These are phyloP conservation scores for Coprinopsis sp. DNA, from an alignment of 768 basidiomycete genomes.

Conservation along the genomic window DNA sequence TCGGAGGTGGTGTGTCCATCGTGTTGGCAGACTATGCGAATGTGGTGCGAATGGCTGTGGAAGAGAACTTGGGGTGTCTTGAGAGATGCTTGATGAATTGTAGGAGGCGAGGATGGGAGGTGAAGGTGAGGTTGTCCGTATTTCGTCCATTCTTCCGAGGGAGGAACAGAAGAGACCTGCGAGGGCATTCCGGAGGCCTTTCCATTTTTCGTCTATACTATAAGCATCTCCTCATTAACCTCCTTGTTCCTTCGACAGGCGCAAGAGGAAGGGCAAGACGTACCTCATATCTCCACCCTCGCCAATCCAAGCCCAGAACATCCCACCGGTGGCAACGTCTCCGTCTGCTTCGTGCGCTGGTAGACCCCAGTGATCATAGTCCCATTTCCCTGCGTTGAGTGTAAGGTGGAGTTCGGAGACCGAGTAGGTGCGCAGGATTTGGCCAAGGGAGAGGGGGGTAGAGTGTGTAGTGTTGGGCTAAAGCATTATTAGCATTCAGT, in stretches of 20 bases:
- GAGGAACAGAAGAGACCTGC: slow-evolving; percentile 95
- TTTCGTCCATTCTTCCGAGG: slow-evolving; percentile 69
- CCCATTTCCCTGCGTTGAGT: slow-evolving; percentile 90
- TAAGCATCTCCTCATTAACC: slow-evolving; percentile 8
- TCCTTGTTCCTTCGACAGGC: too few species aligned
- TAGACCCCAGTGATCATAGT: slow-evolving; percentile 78
- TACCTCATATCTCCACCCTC: slow-evolving; percentile 51
- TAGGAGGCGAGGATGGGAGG: too few species aligned
- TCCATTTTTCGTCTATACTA: slow-evolving; percentile 78
- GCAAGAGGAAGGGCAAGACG: too few species aligned
- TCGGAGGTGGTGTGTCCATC: slow-evolving; percentile 51
- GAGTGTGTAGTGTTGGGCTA: slow-evolving; percentile 82
- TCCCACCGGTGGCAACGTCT: slow-evolving; percentile 80
- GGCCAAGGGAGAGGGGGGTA: slow-evolving; percentile 86
- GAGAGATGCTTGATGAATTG: slow-evolving; percentile 57
- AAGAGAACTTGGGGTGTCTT: slow-evolving; percentile 54
- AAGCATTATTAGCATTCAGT: neutral
- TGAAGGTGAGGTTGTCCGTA: slow-evolving; percentile 68
- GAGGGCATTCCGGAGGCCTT: slow-evolving; percentile 79
- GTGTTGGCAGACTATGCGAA: too few species aligned
- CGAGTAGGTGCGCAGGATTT: slow-evolving; percentile 80
- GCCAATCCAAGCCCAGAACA: slow-evolving; percentile 89
- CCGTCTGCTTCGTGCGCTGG: slow-evolving; percentile 73
- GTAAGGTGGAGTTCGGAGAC: slow-evolving; percentile 87
- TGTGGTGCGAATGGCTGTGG: too few species aligned